These are phyloP conservation scores for Sungouiozyma intestinalis DNA, from an alignment of 805 yeast species.

Conservation along the genomic window DNA sequence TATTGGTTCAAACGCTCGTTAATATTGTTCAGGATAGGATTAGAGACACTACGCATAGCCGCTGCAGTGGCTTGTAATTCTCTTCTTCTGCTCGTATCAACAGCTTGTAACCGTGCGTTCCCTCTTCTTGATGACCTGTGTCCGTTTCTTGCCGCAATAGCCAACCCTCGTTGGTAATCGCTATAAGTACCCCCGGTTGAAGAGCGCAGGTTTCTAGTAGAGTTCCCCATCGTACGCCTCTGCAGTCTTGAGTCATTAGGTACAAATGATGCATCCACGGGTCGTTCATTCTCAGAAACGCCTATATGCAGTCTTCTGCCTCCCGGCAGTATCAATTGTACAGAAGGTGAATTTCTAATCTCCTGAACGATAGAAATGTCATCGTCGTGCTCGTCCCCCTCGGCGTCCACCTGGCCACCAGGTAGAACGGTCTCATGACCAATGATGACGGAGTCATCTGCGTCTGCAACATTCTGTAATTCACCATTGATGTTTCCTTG, in stretches of 20 bases:
- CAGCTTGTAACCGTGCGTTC: neutral
- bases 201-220: neutral
- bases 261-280: slow-evolving; percentile 21
- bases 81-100: neutral
- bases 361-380: slow-evolving; percentile 25
- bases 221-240: neutral
- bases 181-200: slow-evolving; percentile 7
- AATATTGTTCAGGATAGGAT: slow-evolving; percentile 9
- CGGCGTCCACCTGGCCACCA: slow-evolving; percentile 8
- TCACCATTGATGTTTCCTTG: neutral
- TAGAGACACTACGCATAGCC: neutral
- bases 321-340: slow-evolving; percentile 21
- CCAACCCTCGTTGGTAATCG: neutral
- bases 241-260: neutral
- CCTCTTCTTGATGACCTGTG: neutral
- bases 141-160: slow-evolving; percentile 5
- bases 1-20: slow-evolving; percentile 11
- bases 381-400: slow-evolving; percentile 16
- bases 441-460: neutral
- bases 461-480: no score
- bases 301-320: slow-evolving; percentile 15
- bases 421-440: neutral
- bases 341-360: slow-evolving; percentile 15
- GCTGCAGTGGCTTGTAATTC: neutral
- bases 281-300: slow-evolving; percentile 17